Evolutionary conservation across 345 rosid species (phyloP).

Genomic region (Salix viminalis): DNA sequence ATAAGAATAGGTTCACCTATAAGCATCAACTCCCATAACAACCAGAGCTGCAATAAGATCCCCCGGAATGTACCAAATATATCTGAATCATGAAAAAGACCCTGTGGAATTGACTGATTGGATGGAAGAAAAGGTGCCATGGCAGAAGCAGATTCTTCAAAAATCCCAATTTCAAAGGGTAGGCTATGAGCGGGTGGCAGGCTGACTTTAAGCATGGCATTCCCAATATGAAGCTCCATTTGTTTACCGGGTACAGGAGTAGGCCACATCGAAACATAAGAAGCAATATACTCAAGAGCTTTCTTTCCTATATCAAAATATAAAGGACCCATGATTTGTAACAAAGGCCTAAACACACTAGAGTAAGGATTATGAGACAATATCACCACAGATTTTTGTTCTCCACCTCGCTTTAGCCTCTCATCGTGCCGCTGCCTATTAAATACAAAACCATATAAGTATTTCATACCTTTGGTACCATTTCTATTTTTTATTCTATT

Average conservation of each 20-base stretch:
- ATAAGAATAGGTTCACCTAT: conserved; percentile 92
- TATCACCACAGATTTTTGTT: conserved; percentile 90
- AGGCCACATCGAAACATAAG: conserved; percentile 91
- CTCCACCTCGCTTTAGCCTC: conserved; percentile 93
- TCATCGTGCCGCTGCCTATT: conserved; percentile 96
- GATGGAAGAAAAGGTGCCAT: conserved; percentile 92
- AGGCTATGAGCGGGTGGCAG: conserved; percentile 89
- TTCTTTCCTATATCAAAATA: conserved; percentile 78
- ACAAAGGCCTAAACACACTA: conserved; percentile 78
- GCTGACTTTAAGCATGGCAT: conserved; percentile 78
- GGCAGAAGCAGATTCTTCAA: conserved; percentile 74
- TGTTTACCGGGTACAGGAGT: conserved; percentile 72
- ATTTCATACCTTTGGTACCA: conserved; percentile 22
- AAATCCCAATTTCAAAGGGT: conserved; percentile 60
- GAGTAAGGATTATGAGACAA: conserved; percentile 77
- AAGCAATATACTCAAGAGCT: conserved; percentile 80
- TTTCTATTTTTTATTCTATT: conserved; percentile 12
- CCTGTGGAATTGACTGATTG: conserved; percentile 89
- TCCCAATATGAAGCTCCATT: conserved; percentile 96
- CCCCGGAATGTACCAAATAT: conserved; percentile 80
- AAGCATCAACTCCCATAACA: conserved; percentile 83
- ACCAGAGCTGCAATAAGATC: conserved; percentile 83
- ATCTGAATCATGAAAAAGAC: conserved; percentile 95
- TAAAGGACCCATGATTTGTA: conserved; percentile 94
- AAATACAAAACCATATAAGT: conserved; percentile 86